Evolutionary conservation across 306 rosid genomes (phyloP), one percentile per base, ranked within the genome.

Genomic region (Rubus idaeus): DNA sequence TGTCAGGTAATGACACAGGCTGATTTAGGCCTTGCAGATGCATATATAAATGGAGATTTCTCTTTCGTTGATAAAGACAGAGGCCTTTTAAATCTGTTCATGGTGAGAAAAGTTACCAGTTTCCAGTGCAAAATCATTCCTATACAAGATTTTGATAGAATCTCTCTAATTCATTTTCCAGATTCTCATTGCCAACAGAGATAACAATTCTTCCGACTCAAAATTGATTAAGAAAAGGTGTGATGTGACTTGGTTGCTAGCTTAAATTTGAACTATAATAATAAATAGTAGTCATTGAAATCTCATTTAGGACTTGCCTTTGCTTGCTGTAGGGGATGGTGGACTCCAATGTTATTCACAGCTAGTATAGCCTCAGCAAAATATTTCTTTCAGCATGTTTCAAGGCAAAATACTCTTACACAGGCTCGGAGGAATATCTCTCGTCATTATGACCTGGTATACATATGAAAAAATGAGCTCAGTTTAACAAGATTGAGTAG

Each of bases 1-100:
- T 83, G 51, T 72, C 92, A 93, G 98, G 85, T 91, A 61, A 90
- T 87, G 90, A 87, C 98, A 37, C 97, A 77, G 70, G 97, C 98
- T 45, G 98, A 94, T 83, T 86, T 94, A 86, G 98, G 97, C 89
- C 88, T 94, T 41, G 98, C 97, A 18, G 97, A 91, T 83, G 96
- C 98, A 64, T 94, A 88, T 78, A 89, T 91, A 52, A 83, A 90
- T 20, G 96, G 89, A 18, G 93, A 91, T 75, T 86, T 90, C 72
- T 88, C 93, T 55, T 90, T 94, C 78, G 90, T 79, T 55, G 97
- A 91, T 75, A 87, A 94, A 76, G 84, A 91, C 67, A 83, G 81
- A 73, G 98, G 96, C 68, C 95, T 94, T 68, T 79, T 91, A 47
- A 85, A 86, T 67, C 77, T 90, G 61, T 77, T 91, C 53, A 49